Evolutionary conservation across 139 green algal species (phyloP).

Genomic region (Yamagishiella unicocca): DNA sequence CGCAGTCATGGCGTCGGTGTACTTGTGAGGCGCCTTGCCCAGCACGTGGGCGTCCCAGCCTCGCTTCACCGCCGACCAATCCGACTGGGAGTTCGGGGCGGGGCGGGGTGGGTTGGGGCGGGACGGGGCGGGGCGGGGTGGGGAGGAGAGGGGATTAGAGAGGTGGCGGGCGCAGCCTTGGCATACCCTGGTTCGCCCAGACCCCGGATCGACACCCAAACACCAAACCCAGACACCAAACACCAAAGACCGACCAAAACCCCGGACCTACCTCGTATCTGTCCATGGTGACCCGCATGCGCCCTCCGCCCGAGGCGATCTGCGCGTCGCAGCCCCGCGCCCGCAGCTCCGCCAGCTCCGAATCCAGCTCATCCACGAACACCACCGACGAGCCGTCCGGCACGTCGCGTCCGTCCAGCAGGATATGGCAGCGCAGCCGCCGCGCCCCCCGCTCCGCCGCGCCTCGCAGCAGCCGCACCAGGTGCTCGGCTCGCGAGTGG

Average conservation of each 20-base stretch:
- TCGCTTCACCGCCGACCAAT: conserved; percentile 95
- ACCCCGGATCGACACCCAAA: neutral
- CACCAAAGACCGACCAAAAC: neutral
- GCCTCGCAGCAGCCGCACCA: conserved; percentile 71
- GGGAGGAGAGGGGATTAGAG: neutral
- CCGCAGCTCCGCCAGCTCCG: conserved; percentile 65
- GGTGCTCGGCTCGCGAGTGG: conserved; percentile 90
- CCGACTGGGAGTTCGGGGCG: conserved; percentile 65
- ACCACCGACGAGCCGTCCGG: conserved; percentile 84
- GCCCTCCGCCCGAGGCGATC: conserved; percentile 92
- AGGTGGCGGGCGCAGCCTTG: too few relatives aligned
- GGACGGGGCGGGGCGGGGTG: neutral
- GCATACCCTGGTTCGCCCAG: neutral
- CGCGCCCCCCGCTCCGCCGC: conserved; percentile 86
- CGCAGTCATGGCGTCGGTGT: conserved; percentile 79
- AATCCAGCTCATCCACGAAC: conserved; percentile 82
- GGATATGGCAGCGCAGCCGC: conserved; percentile 89
- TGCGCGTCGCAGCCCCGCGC: conserved; percentile 74
- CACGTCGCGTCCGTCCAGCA: conserved; percentile 95
- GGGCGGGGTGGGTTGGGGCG: neutral
- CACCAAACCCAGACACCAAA: neutral
- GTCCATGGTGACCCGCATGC: conserved; percentile 97
- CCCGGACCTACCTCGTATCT: conserved; percentile 91
- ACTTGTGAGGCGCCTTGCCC: conserved; percentile 87
- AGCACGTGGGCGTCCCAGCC: conserved; percentile 94